phyloP scores from a whole-genome alignment of 495 filamentous ascomycete species.

The Penicillium fimorum region DNA sequence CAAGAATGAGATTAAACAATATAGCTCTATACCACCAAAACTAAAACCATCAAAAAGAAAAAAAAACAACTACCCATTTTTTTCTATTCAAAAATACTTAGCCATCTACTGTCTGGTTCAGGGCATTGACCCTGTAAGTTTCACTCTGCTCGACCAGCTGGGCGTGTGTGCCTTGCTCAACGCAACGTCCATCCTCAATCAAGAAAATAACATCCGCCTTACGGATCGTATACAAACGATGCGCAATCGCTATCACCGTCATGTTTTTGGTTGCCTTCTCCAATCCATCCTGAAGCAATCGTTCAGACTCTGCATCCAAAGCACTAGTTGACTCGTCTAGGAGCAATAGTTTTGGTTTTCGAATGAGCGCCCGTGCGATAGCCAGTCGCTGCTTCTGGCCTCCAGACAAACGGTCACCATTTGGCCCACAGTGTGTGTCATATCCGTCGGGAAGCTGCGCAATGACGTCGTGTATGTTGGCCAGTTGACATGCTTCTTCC shows the following conservation, averaged over 20 bases:
- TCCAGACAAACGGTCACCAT: conserved; percentile 61
- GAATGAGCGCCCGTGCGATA: conserved; percentile 70
- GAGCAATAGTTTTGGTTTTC: conserved; percentile 64
- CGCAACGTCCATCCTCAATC: conserved; percentile 60
- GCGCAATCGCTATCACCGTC: conserved; percentile 71
- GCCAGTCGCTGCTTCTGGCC: conserved; percentile 73
- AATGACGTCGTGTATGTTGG: conserved; percentile 58
- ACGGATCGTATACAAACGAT: conserved; percentile 67
- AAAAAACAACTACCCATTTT: neutral
- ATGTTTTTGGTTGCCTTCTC: conserved; percentile 62
- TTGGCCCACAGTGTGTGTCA: conserved; percentile 58
- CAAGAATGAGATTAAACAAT: neutral
- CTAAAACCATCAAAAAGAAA: neutral
- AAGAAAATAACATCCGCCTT: conserved; percentile 73
- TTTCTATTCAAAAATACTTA: neutral
- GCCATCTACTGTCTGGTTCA: conserved; percentile 18
- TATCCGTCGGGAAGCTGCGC: conserved; percentile 57
- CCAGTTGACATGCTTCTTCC: conserved; percentile 51
- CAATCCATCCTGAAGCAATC: conserved; percentile 64
- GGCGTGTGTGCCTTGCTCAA: conserved; percentile 63
- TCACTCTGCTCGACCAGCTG: conserved; percentile 52
- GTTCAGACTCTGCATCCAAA: conserved; percentile 71
- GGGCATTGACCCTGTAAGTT: conserved; percentile 48
- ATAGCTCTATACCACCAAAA: neutral
- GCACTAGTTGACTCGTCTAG: conserved; percentile 74